Percentiles rank a stretch among this genome's conserved stretches.
These are phyloP conservation scores for Lentinula guzmanii DNA, from an alignment of 768 basidiomycete species.

Conservation along the genomic window DNA sequence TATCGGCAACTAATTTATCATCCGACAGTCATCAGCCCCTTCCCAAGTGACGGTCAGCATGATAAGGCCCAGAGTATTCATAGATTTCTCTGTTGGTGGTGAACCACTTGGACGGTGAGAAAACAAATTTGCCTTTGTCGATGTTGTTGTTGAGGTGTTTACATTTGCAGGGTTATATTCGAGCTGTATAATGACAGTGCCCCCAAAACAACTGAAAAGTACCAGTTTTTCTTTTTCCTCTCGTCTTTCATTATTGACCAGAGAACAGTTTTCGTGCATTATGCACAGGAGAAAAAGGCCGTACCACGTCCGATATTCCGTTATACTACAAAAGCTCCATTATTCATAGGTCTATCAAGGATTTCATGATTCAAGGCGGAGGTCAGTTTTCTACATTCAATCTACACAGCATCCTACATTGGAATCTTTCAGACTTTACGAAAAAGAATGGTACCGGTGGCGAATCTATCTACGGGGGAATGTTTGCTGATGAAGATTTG, in stretches of 20 bases:
- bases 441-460: slow-evolving; percentile 77
- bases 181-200: slow-evolving; percentile 70
- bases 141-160: slow-evolving; percentile 1
- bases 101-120: slow-evolving; percentile 51
- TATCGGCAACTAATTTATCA: slow-evolving; percentile 2
- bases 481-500: slow-evolving; percentile 77
- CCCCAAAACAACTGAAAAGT: slow-evolving; percentile 84
- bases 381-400: slow-evolving; percentile 27
- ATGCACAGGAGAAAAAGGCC: slow-evolving; percentile 82
- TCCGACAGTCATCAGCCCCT: not conserved
- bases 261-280: slow-evolving; percentile 69
- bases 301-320: slow-evolving; percentile 58
- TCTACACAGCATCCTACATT: not conserved
- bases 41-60: slow-evolving; percentile 20
- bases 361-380: slow-evolving; percentile 81
- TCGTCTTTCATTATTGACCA: slow-evolving; percentile 6
- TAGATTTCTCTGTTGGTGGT: slow-evolving; percentile 54
- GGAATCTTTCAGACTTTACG: slow-evolving; percentile 55
- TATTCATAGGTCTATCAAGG: slow-evolving; percentile 72
- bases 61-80: slow-evolving; percentile 59
- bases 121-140: not conserved
- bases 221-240: slow-evolving; percentile 1
- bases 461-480: slow-evolving; percentile 73
- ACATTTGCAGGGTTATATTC: slow-evolving; percentile 55
- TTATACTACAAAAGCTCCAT: slow-evolving; percentile 79